A percentile compares a stretch with the other conserved stretches of the same genome.
phyloP scores from a whole-genome alignment of 257 asterid genomes.

The Ehretia macrophylla region DNA sequence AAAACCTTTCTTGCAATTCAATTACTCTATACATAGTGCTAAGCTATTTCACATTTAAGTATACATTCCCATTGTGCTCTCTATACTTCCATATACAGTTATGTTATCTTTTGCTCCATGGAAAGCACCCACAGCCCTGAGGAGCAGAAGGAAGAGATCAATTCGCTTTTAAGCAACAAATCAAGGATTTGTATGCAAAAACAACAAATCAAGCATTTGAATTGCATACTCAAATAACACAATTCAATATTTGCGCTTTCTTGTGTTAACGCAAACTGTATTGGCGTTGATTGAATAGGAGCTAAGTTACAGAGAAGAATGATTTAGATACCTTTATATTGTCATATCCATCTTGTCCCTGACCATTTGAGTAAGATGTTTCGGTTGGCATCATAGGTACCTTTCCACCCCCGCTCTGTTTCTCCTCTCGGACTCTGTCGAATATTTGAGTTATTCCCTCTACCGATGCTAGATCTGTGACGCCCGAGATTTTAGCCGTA shows the following conservation, averaged over 20 bases:
- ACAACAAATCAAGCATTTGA: background rate
- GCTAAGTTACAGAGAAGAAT: too few relatives aligned
- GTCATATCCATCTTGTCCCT: conserved; percentile 39
- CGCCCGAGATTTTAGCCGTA: too few relatives aligned
- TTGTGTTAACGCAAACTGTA: too few relatives aligned
- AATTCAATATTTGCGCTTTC: too few relatives aligned
- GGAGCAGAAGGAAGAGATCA: background rate
- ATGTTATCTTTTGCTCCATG: conserved; percentile 42
- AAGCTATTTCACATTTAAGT: conserved; percentile 7
- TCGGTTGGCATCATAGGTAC: conserved; percentile 58
- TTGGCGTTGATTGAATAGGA: too few relatives aligned
- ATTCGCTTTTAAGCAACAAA: background rate
- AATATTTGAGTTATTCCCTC: conserved; percentile 71
- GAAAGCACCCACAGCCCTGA: conserved; percentile 56
- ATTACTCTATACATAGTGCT: conserved; percentile 5
- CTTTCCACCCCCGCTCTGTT: conserved; percentile 59
- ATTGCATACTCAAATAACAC: too few relatives aligned
- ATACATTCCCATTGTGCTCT: conserved; percentile 10
- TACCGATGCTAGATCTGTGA: conserved; percentile 65
- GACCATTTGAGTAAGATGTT: conserved; percentile 45
- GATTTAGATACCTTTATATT: conserved; percentile 49
- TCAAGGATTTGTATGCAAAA: too few relatives aligned
- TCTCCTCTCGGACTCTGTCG: conserved; percentile 61
- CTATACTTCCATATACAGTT: background rate
- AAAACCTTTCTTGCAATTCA: too few relatives aligned